phyloP scores from a whole-genome alignment of 305 asterid genomes.

The Lippia alba region DNA sequence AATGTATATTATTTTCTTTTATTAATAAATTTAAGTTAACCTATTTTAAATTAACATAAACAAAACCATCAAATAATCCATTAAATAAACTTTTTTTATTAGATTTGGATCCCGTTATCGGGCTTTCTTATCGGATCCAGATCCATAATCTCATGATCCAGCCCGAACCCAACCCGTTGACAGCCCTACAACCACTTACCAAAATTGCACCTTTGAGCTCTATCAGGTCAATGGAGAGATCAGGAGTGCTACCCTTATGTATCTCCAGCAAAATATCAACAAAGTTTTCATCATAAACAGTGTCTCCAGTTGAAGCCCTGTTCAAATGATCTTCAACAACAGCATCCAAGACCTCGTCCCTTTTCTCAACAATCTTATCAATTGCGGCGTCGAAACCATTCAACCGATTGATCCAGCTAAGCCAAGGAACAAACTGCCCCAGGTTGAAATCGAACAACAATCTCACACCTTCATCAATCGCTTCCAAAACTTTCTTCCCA shows the following conservation, averaged over 20 bases:
- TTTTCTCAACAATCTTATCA: constrained; percentile 15
- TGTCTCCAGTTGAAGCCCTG: background rate
- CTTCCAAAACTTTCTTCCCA: constrained; percentile 37
- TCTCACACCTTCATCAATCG: constrained; percentile 31
- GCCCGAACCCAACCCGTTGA: too few relatives aligned
- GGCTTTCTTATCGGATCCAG: too few relatives aligned
- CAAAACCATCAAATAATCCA: too few relatives aligned
- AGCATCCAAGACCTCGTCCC: constrained; percentile 15
- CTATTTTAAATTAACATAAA: too few relatives aligned
- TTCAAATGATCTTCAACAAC: too few relatives aligned
- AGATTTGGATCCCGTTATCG: too few relatives aligned
- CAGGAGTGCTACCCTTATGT: constrained; percentile 24
- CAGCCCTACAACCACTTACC: constrained; percentile 28
- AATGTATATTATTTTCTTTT: too few relatives aligned
- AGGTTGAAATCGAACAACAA: constrained; percentile 27
- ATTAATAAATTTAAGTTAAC: too few relatives aligned
- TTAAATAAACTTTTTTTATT: too few relatives aligned
- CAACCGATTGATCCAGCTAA: constrained; percentile 37
- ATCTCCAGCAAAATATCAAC: constrained; percentile 39
- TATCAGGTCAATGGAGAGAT: constrained; percentile 31
- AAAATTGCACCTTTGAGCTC: constrained; percentile 30
- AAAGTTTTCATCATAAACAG: constrained; percentile 17
- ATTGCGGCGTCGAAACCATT: constrained; percentile 35
- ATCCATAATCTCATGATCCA: too few relatives aligned
- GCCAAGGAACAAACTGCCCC: constrained; percentile 41